Percentiles rank a stretch among this genome's conserved stretches.
Evolutionary conservation across 768 basidiomycete genomes (phyloP).

Genomic region (Pulveroboletus sp.): DNA sequence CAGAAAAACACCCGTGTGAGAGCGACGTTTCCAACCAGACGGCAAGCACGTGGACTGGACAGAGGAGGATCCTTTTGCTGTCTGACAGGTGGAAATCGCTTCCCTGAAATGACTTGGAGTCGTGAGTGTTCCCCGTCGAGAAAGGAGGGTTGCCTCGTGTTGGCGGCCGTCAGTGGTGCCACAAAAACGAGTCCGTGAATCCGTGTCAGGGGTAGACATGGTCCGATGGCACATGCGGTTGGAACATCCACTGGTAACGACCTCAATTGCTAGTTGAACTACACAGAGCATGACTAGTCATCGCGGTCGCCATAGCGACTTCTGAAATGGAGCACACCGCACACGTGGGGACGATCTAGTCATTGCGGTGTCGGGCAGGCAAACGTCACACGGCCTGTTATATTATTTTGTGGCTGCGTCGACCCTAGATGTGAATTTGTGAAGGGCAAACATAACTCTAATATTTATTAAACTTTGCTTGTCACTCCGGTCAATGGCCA

Average conservation of each 20-base stretch:
- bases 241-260: too few species aligned
- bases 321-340: neutral
- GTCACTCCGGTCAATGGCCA: neutral
- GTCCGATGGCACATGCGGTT: too few species aligned
- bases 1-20: neutral
- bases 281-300: too few species aligned
- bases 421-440: constrained; percentile 17
- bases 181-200: too few species aligned
- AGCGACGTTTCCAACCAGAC: neutral
- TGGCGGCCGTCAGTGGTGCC: too few species aligned
- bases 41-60: neutral
- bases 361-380: neutral
- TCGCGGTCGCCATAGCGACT: neutral
- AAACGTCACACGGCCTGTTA: too few species aligned
- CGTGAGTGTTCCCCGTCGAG: constrained; percentile 1
- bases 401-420: constrained; percentile 5
- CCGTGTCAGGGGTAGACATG: too few species aligned
- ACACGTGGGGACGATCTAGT: neutral
- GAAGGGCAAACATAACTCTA: neutral
- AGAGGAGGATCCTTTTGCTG: neutral
- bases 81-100: neutral
- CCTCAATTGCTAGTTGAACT: too few species aligned
- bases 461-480: constrained; percentile 21
- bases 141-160: constrained; percentile 21
- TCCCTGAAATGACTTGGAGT: neutral